Percentiles rank a stretch among this genome's conserved stretches.
These are phyloP conservation scores for Backusella parvicylindrica DNA, from an alignment of 192 early-diverging fungal genomes.

Conservation along the genomic window DNA sequence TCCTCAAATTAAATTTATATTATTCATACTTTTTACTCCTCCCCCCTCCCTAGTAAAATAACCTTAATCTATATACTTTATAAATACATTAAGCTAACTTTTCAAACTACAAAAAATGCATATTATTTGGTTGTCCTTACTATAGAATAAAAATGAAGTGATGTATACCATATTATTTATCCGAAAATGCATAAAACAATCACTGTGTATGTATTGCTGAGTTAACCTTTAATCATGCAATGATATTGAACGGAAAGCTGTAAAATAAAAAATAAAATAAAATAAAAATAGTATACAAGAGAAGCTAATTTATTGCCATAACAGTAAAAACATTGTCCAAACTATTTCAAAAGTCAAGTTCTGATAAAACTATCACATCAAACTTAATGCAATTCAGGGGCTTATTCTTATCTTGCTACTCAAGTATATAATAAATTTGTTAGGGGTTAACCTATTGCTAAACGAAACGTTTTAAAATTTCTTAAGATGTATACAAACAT, in stretches of 20 bases:
- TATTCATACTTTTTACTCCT: not conserved
- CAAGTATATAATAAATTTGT: not conserved
- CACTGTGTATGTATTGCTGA: not conserved
- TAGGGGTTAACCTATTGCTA: not conserved
- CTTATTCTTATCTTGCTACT: not conserved
- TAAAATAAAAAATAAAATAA: not conserved
- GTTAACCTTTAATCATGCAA: not conserved
- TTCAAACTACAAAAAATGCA: not conserved
- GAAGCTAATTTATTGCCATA: not conserved
- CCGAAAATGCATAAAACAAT: not conserved
- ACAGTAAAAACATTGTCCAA: not conserved
- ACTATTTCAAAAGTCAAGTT: not conserved
- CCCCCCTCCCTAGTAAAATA: not conserved
- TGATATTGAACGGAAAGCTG: not conserved
- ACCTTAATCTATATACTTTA: not conserved
- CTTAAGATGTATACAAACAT: not conserved
- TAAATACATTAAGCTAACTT: not conserved
- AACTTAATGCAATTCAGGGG: not conserved
- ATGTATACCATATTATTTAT: not conserved
- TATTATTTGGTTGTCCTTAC: not conserved
- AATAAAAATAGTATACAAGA: not conserved
- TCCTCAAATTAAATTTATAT: not conserved
- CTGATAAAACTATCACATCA: not conserved
- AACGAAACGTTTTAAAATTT: not conserved
- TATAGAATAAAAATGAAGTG: not conserved